Evolutionary conservation across 768 basidiomycete species (phyloP), one percentile per base, ranked within the genome.

Genomic region (Cytidiella melzeri): DNA sequence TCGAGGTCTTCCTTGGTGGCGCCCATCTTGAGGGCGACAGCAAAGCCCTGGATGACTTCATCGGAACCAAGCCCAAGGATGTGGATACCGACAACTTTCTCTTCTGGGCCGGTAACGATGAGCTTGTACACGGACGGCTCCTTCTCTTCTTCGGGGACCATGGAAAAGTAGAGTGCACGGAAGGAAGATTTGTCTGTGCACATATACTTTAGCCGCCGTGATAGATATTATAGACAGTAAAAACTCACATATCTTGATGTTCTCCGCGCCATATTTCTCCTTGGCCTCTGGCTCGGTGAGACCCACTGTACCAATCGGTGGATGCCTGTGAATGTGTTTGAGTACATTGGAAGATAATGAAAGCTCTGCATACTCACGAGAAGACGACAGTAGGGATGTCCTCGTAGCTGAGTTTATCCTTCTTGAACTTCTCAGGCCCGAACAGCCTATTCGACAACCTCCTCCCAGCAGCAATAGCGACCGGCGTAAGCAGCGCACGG

Each of bases 341-440:
- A n/a, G n/a, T n/a, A n/a, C n/a, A n/a, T n/a, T n/a, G n/a, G n/a
- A n/a, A n/a, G n/a, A n/a, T n/a, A n/a, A 11, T 34, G 15, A 18
- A 20, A 20, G 34, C n/a, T 34, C 25, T 3, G 40, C 45, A 21
- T 54, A 77, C 92, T 62, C 56, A 94, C 92, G 95, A 91, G 72
- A 98, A 98, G 48, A 98, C 92, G 53, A 98, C 96, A 41, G 85
- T 90, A 3, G 96, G 86, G 51, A 99, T 93, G 64, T 97, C 80
- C 27, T 84, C 76, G 64, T 98, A 99, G 57, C 73, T 75, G 50
- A 97, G 74, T 67, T 95, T 92, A 60, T 95, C 87, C 42, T 85
- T 65, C 72, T 87, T 92, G 77, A 76, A 94, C 67, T 89, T 74
- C 52, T 81, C 79, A 2, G 84, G 83, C 9, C 96, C 96, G 60